phyloP scores from a whole-genome alignment of 129 eudicot species.

The Heracleum sosnowskyi region DNA sequence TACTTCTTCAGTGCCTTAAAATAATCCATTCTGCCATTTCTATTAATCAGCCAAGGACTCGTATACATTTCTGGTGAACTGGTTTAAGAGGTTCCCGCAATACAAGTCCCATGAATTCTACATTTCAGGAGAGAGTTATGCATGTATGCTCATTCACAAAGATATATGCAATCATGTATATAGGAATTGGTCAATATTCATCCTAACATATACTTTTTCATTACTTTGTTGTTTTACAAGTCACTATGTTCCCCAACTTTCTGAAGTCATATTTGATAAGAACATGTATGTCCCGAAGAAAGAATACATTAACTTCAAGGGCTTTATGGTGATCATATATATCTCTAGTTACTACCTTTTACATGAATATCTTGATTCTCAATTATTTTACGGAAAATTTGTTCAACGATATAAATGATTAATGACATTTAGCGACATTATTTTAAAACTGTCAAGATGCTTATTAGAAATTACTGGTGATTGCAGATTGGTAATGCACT shows the following conservation, averaged over 20 bases:
- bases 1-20: neutral
- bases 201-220: neutral
- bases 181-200: neutral
- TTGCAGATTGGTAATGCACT: constrained; percentile 82
- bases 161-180: neutral
- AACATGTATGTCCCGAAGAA: constrained; percentile 38
- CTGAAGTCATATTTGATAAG: constrained; percentile 47
- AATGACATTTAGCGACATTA: neutral
- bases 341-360: neutral
- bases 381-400: neutral
- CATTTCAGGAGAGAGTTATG: constrained; percentile 95
- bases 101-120: constrained; percentile 73
- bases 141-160: constrained; percentile 38
- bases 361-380: neutral
- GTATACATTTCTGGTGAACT: constrained; percentile 43
- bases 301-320: constrained; percentile 59
- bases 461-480: neutral
- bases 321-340: constrained; percentile 64
- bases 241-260: constrained; percentile 84
- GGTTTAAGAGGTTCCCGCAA: constrained; percentile 85
- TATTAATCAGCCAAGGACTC: constrained; percentile 57
- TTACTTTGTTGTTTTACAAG: constrained; percentile 23
- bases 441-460: neutral
- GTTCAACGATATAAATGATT: neutral
- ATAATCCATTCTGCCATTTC: neutral